Base-by-base conservation (phyloP, 352 stramenopile species). In the Pythium scleroteichum region DNA sequence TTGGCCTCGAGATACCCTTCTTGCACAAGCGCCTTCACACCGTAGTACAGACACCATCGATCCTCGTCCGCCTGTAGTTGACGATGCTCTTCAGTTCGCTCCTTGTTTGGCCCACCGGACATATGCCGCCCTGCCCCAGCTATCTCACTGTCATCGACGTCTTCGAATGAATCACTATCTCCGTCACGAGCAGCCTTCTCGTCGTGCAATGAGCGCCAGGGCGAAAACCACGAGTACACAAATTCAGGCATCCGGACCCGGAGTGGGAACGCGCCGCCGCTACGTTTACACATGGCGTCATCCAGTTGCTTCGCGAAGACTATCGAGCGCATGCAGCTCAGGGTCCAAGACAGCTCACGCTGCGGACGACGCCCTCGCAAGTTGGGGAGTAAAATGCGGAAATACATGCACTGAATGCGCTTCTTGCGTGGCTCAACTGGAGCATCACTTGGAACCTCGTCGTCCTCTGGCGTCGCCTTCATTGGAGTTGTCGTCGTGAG, bases 1-100 rank as follows among this genome's bases (percentile, higher is more conserved):
- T 92, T 94, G 0, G 91, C 90, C 40, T 98, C 94, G 26, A 94
- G 49, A 27, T 88, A 93, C 10, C 94, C 90, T 56, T 94, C 78
- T 14, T 88, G 75, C 0, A 98, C 77, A 2, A 94, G 62, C 0
- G 74, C 64, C 53, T 97, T 96, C 27, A 95, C 84, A 0, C 93
- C 93, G 52, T 98, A 98, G 65, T 98, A 98, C 22, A 98, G 54
- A 29, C 87, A 94, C 94, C 94, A 98, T 0, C 92, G 77, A 39
- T 95, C 82, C 64, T 97, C 90, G 50, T 98, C 88, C 0, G 90
- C 86, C 52, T 90, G 70, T 17, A 74, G 65, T 23, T 82, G 78
- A 1, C 53, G 58, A n/a, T 78, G 70, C 26, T 89, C 76, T 51
- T 72, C 64, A 0, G 64, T 46, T 1, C 57, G 54, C 46, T 70